Evolutionary conservation across 2,329 filamentous ascomycete genomes (phyloP).

Genomic region (Calonectria ilicicola): DNA sequence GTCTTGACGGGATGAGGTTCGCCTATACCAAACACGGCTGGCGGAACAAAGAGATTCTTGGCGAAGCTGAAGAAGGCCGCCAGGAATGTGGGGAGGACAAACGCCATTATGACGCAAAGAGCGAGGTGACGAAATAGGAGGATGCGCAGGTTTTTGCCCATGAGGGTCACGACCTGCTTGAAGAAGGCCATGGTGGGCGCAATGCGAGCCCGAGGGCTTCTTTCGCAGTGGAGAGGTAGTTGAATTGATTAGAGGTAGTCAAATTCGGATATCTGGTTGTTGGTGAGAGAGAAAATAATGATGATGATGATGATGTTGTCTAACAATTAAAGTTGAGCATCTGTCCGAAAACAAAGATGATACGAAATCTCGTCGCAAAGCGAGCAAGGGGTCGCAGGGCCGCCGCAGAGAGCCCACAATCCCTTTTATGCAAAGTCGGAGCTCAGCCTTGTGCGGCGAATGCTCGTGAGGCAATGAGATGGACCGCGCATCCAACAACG

Average conservation of each 20-base stretch:
- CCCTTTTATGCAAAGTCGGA: too few species aligned
- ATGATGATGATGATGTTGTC: background rate
- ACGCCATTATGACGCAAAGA: constrained; percentile 66
- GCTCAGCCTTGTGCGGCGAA: background rate
- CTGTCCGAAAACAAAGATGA: background rate
- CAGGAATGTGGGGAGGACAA: constrained; percentile 70
- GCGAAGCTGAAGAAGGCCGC: constrained; percentile 76
- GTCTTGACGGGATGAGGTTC: constrained; percentile 69
- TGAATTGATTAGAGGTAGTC: background rate
- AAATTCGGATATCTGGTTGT: background rate
- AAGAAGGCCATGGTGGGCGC: constrained; percentile 60
- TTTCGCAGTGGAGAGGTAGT: background rate
- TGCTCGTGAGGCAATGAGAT: background rate
- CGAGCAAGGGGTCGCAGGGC: background rate
- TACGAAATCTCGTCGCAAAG: background rate
- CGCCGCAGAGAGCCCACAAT: background rate
- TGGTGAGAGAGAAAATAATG: background rate
- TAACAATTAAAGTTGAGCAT: background rate
- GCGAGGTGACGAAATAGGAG: constrained; percentile 65
- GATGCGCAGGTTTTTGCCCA: constrained; percentile 72
- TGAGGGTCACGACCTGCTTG: constrained; percentile 71
- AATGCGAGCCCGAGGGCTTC: constrained; percentile 17
- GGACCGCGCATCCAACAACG: background rate
- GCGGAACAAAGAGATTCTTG: constrained; percentile 85
- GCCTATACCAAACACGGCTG: constrained; percentile 81